These are phyloP conservation scores for Ophiostoma pallidulum DNA, from an alignment of 2,329 filamentous ascomycete species.

Conservation along the genomic window DNA sequence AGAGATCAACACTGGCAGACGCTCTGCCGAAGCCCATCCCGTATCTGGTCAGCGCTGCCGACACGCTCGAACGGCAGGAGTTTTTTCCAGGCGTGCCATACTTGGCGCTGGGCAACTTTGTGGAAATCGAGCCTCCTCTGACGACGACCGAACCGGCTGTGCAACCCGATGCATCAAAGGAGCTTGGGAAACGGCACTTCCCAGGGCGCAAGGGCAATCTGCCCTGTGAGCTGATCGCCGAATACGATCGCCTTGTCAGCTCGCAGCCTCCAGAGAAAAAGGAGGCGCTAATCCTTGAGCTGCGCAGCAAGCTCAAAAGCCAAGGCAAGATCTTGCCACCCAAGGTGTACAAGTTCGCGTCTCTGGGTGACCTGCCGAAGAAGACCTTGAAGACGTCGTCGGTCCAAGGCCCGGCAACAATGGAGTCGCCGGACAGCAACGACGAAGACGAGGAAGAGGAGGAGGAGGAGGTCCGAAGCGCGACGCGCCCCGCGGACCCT, in stretches of 20 bases:
- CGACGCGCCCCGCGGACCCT: slow-evolving; percentile 34
- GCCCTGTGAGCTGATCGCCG: slow-evolving; percentile 17
- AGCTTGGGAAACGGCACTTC: slow-evolving; percentile 15
- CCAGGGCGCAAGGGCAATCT: slow-evolving; percentile 14
- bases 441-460: slow-evolving; percentile 14
- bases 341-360: slow-evolving; percentile 18
- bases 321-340: slow-evolving; percentile 16
- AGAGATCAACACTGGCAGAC: slow-evolving; percentile 5
- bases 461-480: slow-evolving; percentile 28
- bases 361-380: slow-evolving; percentile 10
- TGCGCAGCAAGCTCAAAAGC: slow-evolving; percentile 15
- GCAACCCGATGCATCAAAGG: slow-evolving; percentile 16
- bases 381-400: neutral
- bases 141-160: slow-evolving; percentile 15
- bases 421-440: slow-evolving; percentile 13
- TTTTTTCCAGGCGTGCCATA: slow-evolving; percentile 14
- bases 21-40: slow-evolving; percentile 7
- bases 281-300: slow-evolving; percentile 13
- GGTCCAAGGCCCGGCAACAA: slow-evolving; percentile 1
- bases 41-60: slow-evolving; percentile 13
- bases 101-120: slow-evolving; percentile 13
- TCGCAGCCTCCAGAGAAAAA: slow-evolving; percentile 12
- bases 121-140: slow-evolving; percentile 15
- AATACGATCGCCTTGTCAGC: slow-evolving; percentile 15
- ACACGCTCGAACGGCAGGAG: slow-evolving; percentile 13